Evolutionary conservation across 441 rosid species (phyloP).

Genomic region (Syzygium malaccense): DNA sequence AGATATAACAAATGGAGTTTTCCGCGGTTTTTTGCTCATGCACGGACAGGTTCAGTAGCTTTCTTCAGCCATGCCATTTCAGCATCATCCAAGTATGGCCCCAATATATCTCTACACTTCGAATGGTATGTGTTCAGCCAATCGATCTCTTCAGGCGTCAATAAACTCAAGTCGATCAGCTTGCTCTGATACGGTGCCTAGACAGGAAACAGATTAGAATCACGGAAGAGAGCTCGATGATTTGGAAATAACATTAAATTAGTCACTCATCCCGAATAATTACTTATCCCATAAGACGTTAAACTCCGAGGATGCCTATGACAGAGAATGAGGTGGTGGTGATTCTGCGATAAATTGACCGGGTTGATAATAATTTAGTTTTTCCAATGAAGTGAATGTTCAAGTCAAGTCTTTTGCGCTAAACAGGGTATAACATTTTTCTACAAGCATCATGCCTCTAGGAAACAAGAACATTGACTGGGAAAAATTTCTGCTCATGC

Average conservation of each 20-base stretch:
- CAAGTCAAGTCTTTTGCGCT: neutral
- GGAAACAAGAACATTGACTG: neutral
- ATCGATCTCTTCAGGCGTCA: constrained; percentile 57
- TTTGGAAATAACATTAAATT: neutral
- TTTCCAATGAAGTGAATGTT: neutral
- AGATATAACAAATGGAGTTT: neutral
- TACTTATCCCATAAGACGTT: neutral
- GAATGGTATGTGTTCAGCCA: constrained; percentile 81
- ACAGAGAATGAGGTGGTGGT: neutral
- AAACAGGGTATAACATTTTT: neutral
- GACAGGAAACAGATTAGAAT: neutral
- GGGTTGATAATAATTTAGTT: neutral
- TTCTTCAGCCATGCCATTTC: constrained; percentile 84
- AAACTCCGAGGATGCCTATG: neutral
- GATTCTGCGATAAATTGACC: neutral
- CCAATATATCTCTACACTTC: constrained; percentile 60
- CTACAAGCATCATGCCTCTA: neutral
- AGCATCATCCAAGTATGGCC: constrained; percentile 48
- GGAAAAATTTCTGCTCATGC: neutral
- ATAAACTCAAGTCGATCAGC: constrained; percentile 47
- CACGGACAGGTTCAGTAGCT: constrained; percentile 75
- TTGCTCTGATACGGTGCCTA: constrained; percentile 95
- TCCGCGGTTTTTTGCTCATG: neutral
- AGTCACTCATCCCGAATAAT: neutral
- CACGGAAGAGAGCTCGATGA: neutral